Evolutionary conservation across 768 basidiomycete genomes (phyloP), one percentile per base, ranked within the genome.

Genomic region (Suillus subalutaceus): DNA sequence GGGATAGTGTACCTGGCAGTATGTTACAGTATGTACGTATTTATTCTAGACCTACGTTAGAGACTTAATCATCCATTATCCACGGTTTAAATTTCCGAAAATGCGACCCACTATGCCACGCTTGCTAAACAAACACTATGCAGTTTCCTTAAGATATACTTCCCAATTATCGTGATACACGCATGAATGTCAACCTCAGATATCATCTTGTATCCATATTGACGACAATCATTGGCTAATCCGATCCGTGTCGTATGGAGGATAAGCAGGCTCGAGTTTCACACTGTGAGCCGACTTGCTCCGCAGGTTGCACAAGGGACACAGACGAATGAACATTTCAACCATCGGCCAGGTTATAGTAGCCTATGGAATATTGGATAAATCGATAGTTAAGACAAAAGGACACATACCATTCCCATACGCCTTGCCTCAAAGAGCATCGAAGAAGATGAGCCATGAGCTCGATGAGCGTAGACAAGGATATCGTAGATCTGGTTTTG

Each of bases 311-410:
- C 83, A 84, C 26, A 82, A 66, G 0, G 89, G 90, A 69, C 90
- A 91, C 50, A 90, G 75, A 40, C 83, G 83, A 48, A 83, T 79
- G 75, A 90, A 91, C 44, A 86, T 83, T 73, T 91, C 90, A 6
- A 86, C 82, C 87, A 91, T 91, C 4, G 90, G 87, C 89, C 88
- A 91, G 9, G 89, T 90, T 63, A 91, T 84, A 30, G 80, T 81
- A 35, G 88, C 84, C 90, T 91, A 55, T n/a, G 48, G 60, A 66
- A 26, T 66, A 38, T 41, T 66, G 32, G 65, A 53, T 63, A 59
- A 63, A 62, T 40, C n/a, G 63, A 61, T 59, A 30, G 16, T 6
- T 13, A 6, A 61, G 52, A 67, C 12, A 35, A 43, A 9, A 44
- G 62, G 64, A 40, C 35, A 79, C 88, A 77, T 71, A 90, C 90